These are phyloP conservation scores for Cadophora gregata DNA, from an alignment of 2,329 filamentous ascomycete genomes.

Conservation along the genomic window DNA sequence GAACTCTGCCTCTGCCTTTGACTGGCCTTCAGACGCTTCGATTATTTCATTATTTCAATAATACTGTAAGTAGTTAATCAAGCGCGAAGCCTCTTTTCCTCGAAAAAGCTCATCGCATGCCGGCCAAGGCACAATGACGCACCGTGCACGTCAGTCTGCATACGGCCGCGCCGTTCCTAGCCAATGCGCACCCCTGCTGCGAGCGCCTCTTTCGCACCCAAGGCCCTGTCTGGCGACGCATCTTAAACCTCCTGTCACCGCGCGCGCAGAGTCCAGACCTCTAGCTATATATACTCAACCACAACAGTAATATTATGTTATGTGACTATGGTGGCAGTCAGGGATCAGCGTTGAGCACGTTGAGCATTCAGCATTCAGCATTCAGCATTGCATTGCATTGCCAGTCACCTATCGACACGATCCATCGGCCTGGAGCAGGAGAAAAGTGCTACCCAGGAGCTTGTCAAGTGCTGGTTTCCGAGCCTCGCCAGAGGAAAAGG, in stretches of 20 bases:
- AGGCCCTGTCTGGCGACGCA: neutral
- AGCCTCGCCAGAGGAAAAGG: constrained; percentile 7
- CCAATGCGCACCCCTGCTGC: constrained; percentile 1
- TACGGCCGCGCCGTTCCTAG: neutral
- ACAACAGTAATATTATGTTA: neutral
- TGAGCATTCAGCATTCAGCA: too few species aligned
- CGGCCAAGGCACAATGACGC: constrained; percentile 5
- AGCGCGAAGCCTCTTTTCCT: neutral
- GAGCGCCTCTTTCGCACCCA: neutral
- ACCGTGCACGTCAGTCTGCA: constrained; percentile 12
- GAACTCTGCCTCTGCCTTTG: too few species aligned
- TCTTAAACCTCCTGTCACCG: constrained; percentile 9
- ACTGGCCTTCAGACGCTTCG: too few species aligned
- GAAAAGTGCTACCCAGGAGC: neutral
- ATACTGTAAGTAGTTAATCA: too few species aligned
- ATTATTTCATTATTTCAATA: too few species aligned
- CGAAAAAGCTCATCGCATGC: constrained; percentile 5
- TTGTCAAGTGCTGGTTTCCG: neutral
- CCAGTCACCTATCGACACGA: neutral
- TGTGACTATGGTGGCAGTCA: neutral
- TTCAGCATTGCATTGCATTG: neutral
- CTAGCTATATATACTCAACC: constrained; percentile 13
- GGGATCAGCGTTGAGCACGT: neutral
- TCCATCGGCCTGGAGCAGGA: neutral
- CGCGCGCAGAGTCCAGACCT: neutral